phyloP scores from a whole-genome alignment of 805 yeast genomes.

The Nakazawaea anatomiae region DNA sequence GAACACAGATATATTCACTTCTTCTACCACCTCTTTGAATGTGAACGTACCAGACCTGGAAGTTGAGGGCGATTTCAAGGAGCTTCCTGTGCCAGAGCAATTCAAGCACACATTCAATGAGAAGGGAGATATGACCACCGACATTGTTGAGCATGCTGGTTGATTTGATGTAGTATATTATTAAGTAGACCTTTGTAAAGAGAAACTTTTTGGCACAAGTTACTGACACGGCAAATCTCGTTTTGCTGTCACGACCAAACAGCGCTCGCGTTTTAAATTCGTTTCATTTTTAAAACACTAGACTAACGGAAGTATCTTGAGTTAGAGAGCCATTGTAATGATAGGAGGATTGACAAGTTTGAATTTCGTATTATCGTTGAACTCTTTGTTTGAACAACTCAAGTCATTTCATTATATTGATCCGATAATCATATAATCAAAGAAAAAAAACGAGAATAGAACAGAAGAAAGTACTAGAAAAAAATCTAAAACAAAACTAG shows the following conservation, averaged over 20 bases:
- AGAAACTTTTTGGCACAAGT: not conserved
- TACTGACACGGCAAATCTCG: not conserved
- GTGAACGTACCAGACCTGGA: constrained; percentile 71
- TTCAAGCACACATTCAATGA: constrained; percentile 61
- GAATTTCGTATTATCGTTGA: too few relatives aligned
- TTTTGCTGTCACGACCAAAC: not conserved
- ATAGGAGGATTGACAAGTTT: too few relatives aligned
- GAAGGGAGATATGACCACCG: constrained; percentile 56
- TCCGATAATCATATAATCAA: too few relatives aligned
- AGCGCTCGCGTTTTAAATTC: too few relatives aligned
- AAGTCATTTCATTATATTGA: too few relatives aligned
- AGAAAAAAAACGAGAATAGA: too few relatives aligned
- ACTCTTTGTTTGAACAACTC: too few relatives aligned
- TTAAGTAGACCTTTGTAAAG: too few relatives aligned
- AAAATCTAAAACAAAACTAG: not conserved
- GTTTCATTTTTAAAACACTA: too few relatives aligned
- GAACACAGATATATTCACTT: constrained; percentile 72
- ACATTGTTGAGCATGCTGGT: constrained; percentile 81
- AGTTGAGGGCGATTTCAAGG: constrained; percentile 68
- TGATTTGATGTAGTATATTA: constrained; percentile 20
- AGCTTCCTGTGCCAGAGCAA: constrained; percentile 88
- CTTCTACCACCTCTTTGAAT: constrained; percentile 81
- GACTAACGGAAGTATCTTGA: too few relatives aligned
- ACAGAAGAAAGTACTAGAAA: too few relatives aligned
- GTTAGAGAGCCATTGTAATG: too few relatives aligned